Evolutionary conservation across 2,329 filamentous ascomycete species (phyloP).

Genomic region (Aurifilum marmelostoma): DNA sequence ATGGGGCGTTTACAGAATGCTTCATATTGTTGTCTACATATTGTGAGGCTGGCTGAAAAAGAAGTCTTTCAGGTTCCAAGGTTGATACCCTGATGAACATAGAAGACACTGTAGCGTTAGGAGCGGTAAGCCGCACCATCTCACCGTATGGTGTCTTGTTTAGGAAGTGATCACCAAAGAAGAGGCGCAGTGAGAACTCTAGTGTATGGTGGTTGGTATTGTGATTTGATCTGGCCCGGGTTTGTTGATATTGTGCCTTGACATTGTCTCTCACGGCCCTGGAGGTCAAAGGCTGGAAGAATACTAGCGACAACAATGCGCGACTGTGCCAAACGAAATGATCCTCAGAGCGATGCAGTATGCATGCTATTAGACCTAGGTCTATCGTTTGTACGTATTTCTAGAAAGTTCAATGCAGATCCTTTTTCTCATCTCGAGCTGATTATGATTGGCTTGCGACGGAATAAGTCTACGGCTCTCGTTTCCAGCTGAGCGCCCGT

Average conservation of each 20-base stretch:
- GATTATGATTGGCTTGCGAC: background rate
- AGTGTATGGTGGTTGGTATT: slow-evolving; percentile 3
- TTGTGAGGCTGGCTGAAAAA: slow-evolving; percentile 22
- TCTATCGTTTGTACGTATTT: background rate
- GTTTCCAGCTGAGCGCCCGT: background rate
- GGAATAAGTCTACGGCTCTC: background rate
- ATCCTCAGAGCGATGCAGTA: background rate
- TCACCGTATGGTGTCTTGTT: background rate
- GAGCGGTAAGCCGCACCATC: background rate
- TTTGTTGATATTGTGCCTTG: no score
- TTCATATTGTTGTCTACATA: slow-evolving; percentile 20
- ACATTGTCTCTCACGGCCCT: no score
- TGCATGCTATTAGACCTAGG: background rate
- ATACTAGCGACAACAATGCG: no score
- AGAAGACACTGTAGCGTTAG: background rate
- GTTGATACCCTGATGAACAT: background rate
- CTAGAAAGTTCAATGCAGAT: background rate
- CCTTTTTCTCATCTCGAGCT: background rate
- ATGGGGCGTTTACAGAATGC: background rate
- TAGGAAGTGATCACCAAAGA: background rate
- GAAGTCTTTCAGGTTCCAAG: background rate
- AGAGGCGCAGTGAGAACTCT: background rate
- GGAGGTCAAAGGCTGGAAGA: background rate
- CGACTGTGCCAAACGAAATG: background rate
- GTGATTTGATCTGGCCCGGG: no score